phyloP scores from a whole-genome alignment of 2,329 filamentous ascomycete species.

The Venturia aucupariae region DNA sequence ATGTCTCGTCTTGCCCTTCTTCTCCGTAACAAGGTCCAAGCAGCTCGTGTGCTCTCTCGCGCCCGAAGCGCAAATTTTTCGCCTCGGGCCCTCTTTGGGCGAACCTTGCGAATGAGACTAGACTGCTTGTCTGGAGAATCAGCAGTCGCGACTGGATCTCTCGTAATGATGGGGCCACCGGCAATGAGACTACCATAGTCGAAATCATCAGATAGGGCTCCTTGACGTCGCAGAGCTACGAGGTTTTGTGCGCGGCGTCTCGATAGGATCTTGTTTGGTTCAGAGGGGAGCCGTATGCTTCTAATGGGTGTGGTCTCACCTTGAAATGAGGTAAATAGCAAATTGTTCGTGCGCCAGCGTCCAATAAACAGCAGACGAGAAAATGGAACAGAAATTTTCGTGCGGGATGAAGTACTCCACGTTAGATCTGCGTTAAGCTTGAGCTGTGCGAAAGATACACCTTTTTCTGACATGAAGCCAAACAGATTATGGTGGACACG shows the following conservation, averaged over 20 bases:
- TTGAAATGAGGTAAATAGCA: neutral
- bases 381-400: slow-evolving; percentile 2
- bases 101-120: too few species aligned
- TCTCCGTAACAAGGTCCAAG: neutral
- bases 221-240: neutral
- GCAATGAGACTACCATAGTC: neutral
- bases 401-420: slow-evolving; percentile 8
- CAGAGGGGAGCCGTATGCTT: neutral
- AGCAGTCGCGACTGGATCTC: too few species aligned
- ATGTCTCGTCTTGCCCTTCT: neutral
- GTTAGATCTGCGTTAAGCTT: neutral
- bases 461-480: slow-evolving; percentile 53
- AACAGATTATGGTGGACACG: slow-evolving; percentile 37
- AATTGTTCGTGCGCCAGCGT: neutral
- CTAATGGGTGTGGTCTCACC: neutral
- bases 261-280: neutral
- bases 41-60: too few species aligned
- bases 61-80: neutral
- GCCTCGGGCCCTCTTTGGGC: too few species aligned
- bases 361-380: neutral
- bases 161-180: neutral
- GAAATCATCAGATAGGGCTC: neutral
- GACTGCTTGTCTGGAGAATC: too few species aligned
- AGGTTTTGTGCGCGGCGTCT: neutral
- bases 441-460: slow-evolving; percentile 40